Evolutionary conservation across 2,329 filamentous ascomycete species (phyloP).

Genomic region (Penicillium crustosum): DNA sequence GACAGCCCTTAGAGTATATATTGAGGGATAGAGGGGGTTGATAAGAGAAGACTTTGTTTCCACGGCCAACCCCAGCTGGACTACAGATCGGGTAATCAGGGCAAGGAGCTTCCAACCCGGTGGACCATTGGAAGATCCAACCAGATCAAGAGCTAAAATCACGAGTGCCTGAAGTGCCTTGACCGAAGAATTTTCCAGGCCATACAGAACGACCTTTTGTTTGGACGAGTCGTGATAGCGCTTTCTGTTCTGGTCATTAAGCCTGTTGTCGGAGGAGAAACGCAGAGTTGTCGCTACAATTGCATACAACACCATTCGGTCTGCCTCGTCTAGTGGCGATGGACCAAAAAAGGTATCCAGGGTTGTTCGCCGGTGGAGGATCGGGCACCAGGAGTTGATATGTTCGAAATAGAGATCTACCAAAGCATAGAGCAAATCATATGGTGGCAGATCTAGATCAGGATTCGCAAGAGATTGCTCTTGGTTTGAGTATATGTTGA

Average conservation of each 20-base stretch:
- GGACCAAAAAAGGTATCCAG: conserved; percentile 79
- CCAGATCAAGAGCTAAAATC: conserved; percentile 79
- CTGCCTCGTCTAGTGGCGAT: conserved; percentile 72
- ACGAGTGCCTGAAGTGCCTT: conserved; percentile 84
- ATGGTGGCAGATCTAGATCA: conserved; percentile 70
- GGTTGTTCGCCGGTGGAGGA: conserved; percentile 80
- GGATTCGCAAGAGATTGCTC: conserved; percentile 48
- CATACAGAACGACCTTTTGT: conserved; percentile 81
- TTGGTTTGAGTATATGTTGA: conserved; percentile 54
- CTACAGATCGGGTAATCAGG: conserved; percentile 81
- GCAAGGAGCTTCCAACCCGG: conserved; percentile 91
- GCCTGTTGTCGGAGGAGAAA: conserved; percentile 73
- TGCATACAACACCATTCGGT: conserved; percentile 78
- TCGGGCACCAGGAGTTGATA: conserved; percentile 82
- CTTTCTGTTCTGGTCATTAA: conserved; percentile 70
- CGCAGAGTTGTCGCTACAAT: conserved; percentile 86
- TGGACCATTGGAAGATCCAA: conserved; percentile 83
- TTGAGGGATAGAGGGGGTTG: conserved; percentile 76
- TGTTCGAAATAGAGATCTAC: conserved; percentile 78
- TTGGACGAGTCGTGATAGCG: conserved; percentile 80
- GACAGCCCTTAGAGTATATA: conserved; percentile 84
- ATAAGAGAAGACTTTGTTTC: conserved; percentile 78
- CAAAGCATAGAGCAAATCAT: conserved; percentile 70
- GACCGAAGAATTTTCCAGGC: conserved; percentile 85
- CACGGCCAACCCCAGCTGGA: conserved; percentile 81